These are phyloP conservation scores for Fagus sylvatica DNA, from an alignment of 306 rosid species.

Conservation along the genomic window DNA sequence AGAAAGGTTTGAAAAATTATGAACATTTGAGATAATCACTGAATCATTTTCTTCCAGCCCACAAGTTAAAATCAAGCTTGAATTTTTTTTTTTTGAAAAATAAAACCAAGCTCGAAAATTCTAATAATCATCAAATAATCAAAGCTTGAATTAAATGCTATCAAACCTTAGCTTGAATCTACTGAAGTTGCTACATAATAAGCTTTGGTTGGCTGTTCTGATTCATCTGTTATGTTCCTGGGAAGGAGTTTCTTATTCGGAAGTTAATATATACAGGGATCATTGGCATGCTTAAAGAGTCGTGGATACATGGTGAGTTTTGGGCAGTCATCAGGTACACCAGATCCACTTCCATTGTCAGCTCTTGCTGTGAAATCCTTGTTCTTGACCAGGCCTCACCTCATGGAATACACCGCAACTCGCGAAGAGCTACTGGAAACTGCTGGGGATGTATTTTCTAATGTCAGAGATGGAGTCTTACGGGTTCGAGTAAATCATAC, in stretches of 20 bases:
- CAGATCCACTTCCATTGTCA: constrained; percentile 85
- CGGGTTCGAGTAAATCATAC: constrained; percentile 77
- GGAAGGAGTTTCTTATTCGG: no score
- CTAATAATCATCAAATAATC: no score
- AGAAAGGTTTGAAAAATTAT: neutral
- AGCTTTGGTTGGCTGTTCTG: neutral
- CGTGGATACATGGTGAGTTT: constrained; percentile 81
- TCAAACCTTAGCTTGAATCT: neutral
- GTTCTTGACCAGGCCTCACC: constrained; percentile 78
- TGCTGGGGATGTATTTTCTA: constrained; percentile 73
- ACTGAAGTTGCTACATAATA: neutral
- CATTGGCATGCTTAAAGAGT: constrained; percentile 67
- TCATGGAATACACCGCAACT: constrained; percentile 55
- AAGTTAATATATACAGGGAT: constrained; percentile 53
- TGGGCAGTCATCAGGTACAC: constrained; percentile 85
- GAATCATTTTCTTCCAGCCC: neutral
- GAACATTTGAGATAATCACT: neutral
- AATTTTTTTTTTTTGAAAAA: no score
- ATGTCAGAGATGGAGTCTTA: constrained; percentile 53
- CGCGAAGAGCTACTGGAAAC: constrained; percentile 72
- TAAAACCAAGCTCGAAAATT: no score
- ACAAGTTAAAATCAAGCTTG: neutral
- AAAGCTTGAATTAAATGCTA: no score
- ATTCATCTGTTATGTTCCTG: constrained; percentile 1
- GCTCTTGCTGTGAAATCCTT: constrained; percentile 62